A percentile compares a stretch with the other conserved stretches of the same genome.
Evolutionary conservation across 306 rosid species (phyloP).

Genomic region (Glycyrrhiza uralensis): DNA sequence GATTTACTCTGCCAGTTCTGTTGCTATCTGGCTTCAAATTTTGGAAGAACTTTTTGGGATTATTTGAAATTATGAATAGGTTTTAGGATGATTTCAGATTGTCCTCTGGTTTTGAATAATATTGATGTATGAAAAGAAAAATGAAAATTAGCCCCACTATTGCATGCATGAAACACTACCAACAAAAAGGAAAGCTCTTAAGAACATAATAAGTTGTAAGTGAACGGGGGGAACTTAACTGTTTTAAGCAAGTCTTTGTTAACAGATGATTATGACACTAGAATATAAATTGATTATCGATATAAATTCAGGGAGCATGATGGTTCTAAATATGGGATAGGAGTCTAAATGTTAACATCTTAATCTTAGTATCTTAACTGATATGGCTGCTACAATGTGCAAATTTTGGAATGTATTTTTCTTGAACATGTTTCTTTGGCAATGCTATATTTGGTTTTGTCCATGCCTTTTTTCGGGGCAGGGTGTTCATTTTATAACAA

Average conservation of each 20-base stretch:
- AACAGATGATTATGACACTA: not conserved
- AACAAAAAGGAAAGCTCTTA: not conserved
- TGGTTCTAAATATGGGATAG: slow-evolving; percentile 2
- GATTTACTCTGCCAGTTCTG: slow-evolving; percentile 6
- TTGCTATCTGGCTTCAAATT: slow-evolving; percentile 2
- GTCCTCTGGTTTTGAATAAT: not conserved
- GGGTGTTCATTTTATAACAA: not conserved
- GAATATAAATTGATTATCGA: not conserved
- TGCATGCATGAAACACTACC: not conserved
- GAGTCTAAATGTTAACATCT: not conserved
- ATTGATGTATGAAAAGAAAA: not conserved
- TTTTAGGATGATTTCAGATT: not conserved
- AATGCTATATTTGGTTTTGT: not conserved
- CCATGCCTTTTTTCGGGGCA: not conserved
- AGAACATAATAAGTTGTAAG: not conserved
- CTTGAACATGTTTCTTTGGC: not conserved
- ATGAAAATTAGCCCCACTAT: not conserved
- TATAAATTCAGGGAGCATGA: slow-evolving; percentile 4
- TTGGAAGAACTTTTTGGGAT: not conserved
- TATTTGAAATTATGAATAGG: not conserved
- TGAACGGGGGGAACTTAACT: not conserved
- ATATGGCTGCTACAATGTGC: not conserved
- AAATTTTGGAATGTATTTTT: slow-evolving; percentile 3
- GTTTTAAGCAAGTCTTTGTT: not conserved
- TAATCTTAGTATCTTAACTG: not conserved